Evolutionary conservation across 108 stramenopile species (phyloP), one percentile per base, ranked within the genome.

Genomic region (Skeletonema potamos): DNA sequence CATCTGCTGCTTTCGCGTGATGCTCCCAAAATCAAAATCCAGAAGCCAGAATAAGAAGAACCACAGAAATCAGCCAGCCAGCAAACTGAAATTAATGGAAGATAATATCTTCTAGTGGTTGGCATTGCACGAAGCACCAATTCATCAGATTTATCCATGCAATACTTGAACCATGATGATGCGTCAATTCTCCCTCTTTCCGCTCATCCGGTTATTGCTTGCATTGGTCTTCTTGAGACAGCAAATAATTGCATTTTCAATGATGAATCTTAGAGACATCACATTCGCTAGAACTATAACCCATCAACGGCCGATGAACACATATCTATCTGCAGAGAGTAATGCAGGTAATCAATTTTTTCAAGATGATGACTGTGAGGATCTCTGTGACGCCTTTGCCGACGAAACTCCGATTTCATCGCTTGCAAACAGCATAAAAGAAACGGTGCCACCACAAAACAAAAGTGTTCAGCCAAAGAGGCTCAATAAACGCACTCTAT

Each of bases 291-390:
- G 22, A 18, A 30, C 12, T 18, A 15, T 24, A 68, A 65, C n/a
- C 22, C 41, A 68, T 41, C 18, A 39, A 18, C 32, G 33, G 13
- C 12, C 73, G 24, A 57, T 43, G 1, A 41, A 65, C 0, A 15
- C 22, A 51, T 22, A 22, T 51, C 48, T 51, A 51, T 51, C 22
- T 51, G 48, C 48, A 24, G 22, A 20, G n/a, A 46, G 44, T 18
- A 46, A 18, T 46, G 5, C 4, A 17, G 44, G 22, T 5, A 9
- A 6, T 8, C 22, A 22, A 0, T 51, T 74, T 15, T 78, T 66
- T 37, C 44, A 66, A 48, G 70, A 78, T 26, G 77, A 78, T 27
- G 70, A 78, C 46, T 78, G 77, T 33, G 57, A 72, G 24, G 77
- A 78, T 67, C 54, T 78, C 39, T 78, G 77, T 57, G 60, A 22